These are phyloP conservation scores for Durotheca rogersii DNA, from an alignment of 495 filamentous ascomycete species.

Conservation along the genomic window DNA sequence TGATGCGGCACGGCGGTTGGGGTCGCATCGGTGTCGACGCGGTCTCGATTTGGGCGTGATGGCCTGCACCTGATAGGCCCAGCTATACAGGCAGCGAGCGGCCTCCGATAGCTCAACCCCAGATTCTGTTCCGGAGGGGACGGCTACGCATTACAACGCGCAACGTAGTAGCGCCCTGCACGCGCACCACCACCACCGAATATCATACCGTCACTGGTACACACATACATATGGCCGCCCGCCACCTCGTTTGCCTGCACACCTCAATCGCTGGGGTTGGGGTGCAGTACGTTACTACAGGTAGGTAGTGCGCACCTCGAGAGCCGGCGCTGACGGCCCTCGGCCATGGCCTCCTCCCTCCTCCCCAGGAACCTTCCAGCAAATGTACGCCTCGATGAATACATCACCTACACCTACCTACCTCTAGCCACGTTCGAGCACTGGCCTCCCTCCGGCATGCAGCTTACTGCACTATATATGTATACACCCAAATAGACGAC, in stretches of 20 bases:
- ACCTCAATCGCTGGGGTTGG: no score
- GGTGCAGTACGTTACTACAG: not conserved
- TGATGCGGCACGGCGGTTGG: no score
- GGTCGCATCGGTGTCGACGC: conserved; percentile 7
- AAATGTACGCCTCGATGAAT: conserved; percentile 18
- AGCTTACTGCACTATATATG: conserved; percentile 5
- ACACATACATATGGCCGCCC: not conserved
- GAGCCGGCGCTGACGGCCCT: conserved; percentile 19
- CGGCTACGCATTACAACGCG: conserved; percentile 13
- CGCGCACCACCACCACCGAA: no score
- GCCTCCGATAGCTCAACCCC: conserved; percentile 28
- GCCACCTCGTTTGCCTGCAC: not conserved
- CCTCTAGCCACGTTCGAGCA: no score
- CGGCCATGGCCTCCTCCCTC: no score
- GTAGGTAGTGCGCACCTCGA: no score
- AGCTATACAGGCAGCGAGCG: conserved; percentile 7
- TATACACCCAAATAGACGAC: not conserved
- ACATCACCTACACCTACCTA: conserved; percentile 7
- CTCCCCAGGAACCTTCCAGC: conserved; percentile 7
- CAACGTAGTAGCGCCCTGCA: conserved; percentile 3
- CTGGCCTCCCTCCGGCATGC: no score
- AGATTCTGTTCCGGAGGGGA: conserved; percentile 12
- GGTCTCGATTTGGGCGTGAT: conserved; percentile 8
- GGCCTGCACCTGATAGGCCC: conserved; percentile 13
- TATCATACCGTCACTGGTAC: no score